Conservation (phyloP, 2,329 filamentous ascomycete genomes). For the Hirsutella rhossiliensis region DNA sequence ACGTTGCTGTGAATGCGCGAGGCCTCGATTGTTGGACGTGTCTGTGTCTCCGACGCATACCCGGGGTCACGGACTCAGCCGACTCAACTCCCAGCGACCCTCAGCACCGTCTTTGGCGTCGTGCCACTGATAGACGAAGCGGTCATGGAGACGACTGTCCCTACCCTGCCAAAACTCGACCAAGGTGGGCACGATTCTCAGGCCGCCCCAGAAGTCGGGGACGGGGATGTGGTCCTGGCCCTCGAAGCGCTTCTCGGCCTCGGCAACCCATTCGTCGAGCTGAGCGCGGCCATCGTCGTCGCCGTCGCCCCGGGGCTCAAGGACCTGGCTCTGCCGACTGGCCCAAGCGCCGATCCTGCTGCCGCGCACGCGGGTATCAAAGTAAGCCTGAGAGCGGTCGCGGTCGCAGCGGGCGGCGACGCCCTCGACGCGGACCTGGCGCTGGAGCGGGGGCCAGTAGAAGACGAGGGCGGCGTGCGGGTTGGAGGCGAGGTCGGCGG, state of each 20-base stretch:
- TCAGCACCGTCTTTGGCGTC: slow-evolving; percentile 21
- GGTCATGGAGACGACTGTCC: slow-evolving; percentile 81
- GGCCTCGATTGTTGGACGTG: too few relatives aligned
- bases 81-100: slow-evolving; percentile 53
- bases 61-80: slow-evolving; percentile 54
- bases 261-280: slow-evolving; percentile 65
- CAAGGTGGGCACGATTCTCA: slow-evolving; percentile 72
- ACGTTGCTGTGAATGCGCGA: too few relatives aligned
- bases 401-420: slow-evolving; percentile 49
- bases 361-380: slow-evolving; percentile 59
- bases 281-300: slow-evolving; percentile 57
- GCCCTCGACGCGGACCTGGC: slow-evolving; percentile 87
- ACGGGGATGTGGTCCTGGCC: slow-evolving; percentile 72
- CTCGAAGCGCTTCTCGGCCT: slow-evolving; percentile 64
- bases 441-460: slow-evolving; percentile 76
- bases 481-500: slow-evolving; percentile 59
- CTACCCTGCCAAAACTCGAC: slow-evolving; percentile 97
- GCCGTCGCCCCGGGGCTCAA: slow-evolving; percentile 32
- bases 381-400: slow-evolving; percentile 63
- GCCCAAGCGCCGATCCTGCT: slow-evolving; percentile 88
- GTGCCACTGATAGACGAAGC: slow-evolving; percentile 70
- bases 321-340: slow-evolving; percentile 71
- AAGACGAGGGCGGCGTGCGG: slow-evolving; percentile 75
- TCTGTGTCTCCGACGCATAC: background rate
- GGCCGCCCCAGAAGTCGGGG: slow-evolving; percentile 87